Conservation (phyloP, 352 stramenopile genomes). For the Pythium oligandrum region DNA sequence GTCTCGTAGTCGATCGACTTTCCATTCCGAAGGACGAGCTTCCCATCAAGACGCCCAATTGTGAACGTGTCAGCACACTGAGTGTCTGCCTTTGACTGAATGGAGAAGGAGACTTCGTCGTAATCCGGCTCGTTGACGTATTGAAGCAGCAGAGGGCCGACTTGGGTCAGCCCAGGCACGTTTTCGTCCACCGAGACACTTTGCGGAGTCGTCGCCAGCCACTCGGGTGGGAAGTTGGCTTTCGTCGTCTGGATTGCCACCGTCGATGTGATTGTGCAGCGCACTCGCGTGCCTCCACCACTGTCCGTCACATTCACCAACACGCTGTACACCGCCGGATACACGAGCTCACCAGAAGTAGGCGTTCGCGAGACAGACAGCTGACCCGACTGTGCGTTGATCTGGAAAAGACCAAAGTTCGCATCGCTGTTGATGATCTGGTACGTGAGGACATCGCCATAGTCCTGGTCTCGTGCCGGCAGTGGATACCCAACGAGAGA, state of each 20-base stretch:
- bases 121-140: slow-evolving; percentile 37
- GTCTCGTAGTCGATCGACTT: slow-evolving; percentile 37
- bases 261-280: slow-evolving; percentile 18
- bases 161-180: slow-evolving; percentile 18
- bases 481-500: slow-evolving; percentile 47
- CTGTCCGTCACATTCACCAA: slow-evolving; percentile 39
- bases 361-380: slow-evolving; percentile 28
- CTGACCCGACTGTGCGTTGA: slow-evolving; percentile 45
- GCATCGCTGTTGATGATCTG: slow-evolving; percentile 21
- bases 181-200: slow-evolving; percentile 43
- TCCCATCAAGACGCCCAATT: slow-evolving; percentile 20
- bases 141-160: slow-evolving; percentile 13
- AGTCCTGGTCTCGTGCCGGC: slow-evolving; percentile 46
- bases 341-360: slow-evolving; percentile 28
- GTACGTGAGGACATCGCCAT: slow-evolving; percentile 41
- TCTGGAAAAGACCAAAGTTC: slow-evolving; percentile 26
- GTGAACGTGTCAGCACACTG: slow-evolving; percentile 48
- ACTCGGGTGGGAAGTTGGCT: slow-evolving; percentile 47
- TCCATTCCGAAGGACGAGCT: slow-evolving; percentile 23
- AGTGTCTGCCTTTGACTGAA: slow-evolving; percentile 48
- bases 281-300: neutral
- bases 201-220: slow-evolving; percentile 20
- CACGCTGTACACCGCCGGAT: slow-evolving; percentile 25
- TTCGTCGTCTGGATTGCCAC: slow-evolving; percentile 35
- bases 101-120: slow-evolving; percentile 35